Evolutionary conservation across 1,284 basidiomycete genomes (phyloP), one percentile per base, ranked within the genome.

Genomic region (Laetiporus sulphureus): DNA sequence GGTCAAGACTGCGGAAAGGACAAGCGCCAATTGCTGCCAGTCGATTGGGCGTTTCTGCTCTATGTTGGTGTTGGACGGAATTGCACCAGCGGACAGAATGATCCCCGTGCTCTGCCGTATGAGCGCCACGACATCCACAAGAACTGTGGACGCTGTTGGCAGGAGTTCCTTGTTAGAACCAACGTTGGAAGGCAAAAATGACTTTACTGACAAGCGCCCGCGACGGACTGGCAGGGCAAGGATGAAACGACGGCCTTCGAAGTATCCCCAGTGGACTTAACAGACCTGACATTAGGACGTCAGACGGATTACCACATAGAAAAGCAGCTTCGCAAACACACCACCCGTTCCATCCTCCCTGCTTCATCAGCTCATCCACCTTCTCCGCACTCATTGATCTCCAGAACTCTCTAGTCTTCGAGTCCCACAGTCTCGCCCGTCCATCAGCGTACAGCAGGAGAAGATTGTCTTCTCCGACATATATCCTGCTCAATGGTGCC

Each of bases 341-440:
- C 88, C 86, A 60, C 42, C 81, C 72, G 12, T 63, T 63, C 92
- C 91, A 95, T 1, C 72, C 74, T 1, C 80, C 80, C 46, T 84
- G 73, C 1, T 60, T 61, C 3, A 95, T 55, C 45, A 92, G 69
- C 38, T 91, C 89, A 38, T 79, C 73, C 0, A 83, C 89, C 54
- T 89, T 91, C 32, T 85, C 83, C 2, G 72, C 56, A 3, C 72
- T 75, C 68, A 91, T 89, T 0, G 91, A 89, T 30, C 93, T 69
- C 68, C 91, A 77, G 53, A 98, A 85, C 57, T 96, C 92, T 39
- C 77, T 75, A 0, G 83, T 85, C 45, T 79, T 76, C n/a, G 86
- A 66, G 57, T 96, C 89, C 92, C 95, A 99, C 1, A 94, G 65
- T 22, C 95, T 71, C 2, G 88, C 87, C 42, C 84, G 79, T 3